Evolutionary conservation across 306 rosid genomes (phyloP).

Genomic region (Cicer pinnatifidum): DNA sequence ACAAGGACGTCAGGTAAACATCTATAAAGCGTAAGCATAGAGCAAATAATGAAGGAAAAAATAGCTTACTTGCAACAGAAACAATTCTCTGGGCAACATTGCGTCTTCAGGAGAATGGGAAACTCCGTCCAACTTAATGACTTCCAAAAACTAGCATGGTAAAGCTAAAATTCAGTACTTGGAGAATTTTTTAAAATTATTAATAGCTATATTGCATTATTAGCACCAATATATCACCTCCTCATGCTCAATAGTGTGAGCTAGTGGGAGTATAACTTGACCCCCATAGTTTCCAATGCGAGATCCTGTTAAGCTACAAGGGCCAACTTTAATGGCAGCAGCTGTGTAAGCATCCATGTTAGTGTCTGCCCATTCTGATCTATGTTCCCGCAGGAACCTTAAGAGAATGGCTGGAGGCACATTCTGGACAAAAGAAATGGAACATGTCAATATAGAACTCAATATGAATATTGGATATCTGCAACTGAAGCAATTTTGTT

Average conservation of each 20-base stretch:
- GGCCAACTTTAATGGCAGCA: slow-evolving; percentile 95
- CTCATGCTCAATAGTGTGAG: slow-evolving; percentile 95
- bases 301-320: slow-evolving; percentile 88
- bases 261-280: slow-evolving; percentile 95
- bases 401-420: slow-evolving; percentile 96
- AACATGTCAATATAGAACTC: slow-evolving; percentile 21
- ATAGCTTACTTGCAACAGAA: slow-evolving; percentile 82
- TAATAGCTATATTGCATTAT: not conserved
- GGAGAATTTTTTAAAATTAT: not conserved
- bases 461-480: not conserved
- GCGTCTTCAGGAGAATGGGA: slow-evolving; percentile 87
- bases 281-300: slow-evolving; percentile 89
- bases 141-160: slow-evolving; percentile 76
- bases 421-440: slow-evolving; percentile 58
- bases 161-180: slow-evolving; percentile 6
- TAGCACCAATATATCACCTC: slow-evolving; percentile 59
- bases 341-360: slow-evolving; percentile 96
- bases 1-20: slow-evolving; percentile 1
- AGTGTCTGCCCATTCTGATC: slow-evolving; percentile 98
- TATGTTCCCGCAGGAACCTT: slow-evolving; percentile 90
- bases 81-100: slow-evolving; percentile 85
- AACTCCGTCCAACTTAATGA: slow-evolving; percentile 86
- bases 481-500: not conserved
- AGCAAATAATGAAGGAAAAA: slow-evolving; percentile 15
- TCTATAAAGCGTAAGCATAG: slow-evolving; percentile 24